These are phyloP conservation scores for Penicillium robsamsonii DNA, from an alignment of 495 filamentous ascomycete species.

Conservation along the genomic window DNA sequence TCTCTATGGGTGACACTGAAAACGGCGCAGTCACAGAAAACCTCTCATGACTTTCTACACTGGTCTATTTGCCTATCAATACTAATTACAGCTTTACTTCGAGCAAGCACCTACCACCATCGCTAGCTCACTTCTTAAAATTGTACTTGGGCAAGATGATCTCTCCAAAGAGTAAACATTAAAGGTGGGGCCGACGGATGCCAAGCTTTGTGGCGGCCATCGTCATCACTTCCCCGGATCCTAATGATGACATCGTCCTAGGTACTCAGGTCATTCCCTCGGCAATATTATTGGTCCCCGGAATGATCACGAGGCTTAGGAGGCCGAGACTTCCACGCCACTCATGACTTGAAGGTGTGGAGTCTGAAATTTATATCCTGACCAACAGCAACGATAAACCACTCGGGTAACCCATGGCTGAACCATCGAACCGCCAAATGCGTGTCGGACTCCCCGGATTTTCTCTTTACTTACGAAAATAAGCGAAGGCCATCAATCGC, in stretches of 20 bases:
- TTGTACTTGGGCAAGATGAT: background rate
- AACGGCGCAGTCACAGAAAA: background rate
- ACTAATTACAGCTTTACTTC: background rate
- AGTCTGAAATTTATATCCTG: slow-evolving; percentile 15
- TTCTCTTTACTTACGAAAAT: slow-evolving; percentile 11
- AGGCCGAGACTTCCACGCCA: slow-evolving; percentile 16
- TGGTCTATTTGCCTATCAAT: background rate
- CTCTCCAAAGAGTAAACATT: background rate
- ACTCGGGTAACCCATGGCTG: background rate
- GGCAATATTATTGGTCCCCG: slow-evolving; percentile 1
- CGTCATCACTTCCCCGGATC: slow-evolving; percentile 8
- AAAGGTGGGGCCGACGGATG: background rate
- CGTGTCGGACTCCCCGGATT: slow-evolving; percentile 23
- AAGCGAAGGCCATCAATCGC: background rate
- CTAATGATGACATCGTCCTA: background rate
- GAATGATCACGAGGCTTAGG: slow-evolving; percentile 16
- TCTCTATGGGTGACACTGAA: background rate
- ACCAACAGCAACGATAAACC: slow-evolving; percentile 8
- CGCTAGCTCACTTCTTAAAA: too few relatives aligned
- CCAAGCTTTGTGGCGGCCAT: slow-evolving; percentile 19
- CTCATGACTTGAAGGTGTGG: slow-evolving; percentile 10
- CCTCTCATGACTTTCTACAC: background rate
- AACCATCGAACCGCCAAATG: slow-evolving; percentile 1
- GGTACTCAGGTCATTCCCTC: slow-evolving; percentile 2
- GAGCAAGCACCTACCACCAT: too few relatives aligned